These are phyloP conservation scores for Rosellinia necatrix DNA, from an alignment of 2,329 filamentous ascomycete species.

Conservation along the genomic window DNA sequence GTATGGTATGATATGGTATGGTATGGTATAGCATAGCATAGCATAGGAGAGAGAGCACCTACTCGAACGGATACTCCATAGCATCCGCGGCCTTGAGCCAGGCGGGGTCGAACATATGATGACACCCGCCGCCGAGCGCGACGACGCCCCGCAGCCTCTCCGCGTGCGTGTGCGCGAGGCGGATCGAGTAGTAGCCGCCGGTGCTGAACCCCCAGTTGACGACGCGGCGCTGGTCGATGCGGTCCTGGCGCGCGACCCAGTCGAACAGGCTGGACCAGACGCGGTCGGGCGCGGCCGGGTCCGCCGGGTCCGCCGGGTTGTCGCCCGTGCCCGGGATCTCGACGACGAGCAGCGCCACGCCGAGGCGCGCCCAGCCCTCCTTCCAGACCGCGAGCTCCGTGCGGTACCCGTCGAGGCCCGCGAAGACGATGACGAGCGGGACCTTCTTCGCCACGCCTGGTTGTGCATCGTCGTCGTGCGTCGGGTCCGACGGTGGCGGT, in stretches of 20 bases:
- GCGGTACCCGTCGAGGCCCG: conserved; percentile 38
- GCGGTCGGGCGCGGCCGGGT: conserved; percentile 55
- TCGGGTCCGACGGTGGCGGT: conserved; percentile 32
- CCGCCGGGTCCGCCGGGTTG: conserved; percentile 52
- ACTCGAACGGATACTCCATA: conserved; percentile 65
- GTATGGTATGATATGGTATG: no score
- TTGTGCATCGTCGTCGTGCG: conserved; percentile 12
- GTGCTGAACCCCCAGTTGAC: conserved; percentile 62
- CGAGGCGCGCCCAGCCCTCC: conserved; percentile 44
- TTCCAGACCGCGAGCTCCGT: conserved; percentile 44
- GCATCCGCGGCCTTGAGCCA: conserved; percentile 61
- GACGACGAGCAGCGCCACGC: conserved; percentile 54
- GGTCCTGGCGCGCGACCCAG: conserved; percentile 53
- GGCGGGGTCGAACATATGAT: conserved; percentile 57
- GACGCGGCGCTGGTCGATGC: conserved; percentile 52
- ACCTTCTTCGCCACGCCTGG: no score
- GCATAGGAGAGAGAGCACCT: conserved; percentile 27
- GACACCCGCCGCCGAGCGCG: conserved; percentile 59
- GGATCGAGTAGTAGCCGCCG: conserved; percentile 62
- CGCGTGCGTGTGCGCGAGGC: conserved; percentile 61
- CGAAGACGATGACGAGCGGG: conserved; percentile 38
- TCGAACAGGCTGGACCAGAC: conserved; percentile 58
- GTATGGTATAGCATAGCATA: no score
- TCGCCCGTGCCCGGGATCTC: conserved; percentile 64
- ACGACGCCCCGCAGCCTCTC: conserved; percentile 56